A percentile compares a stretch with the other conserved stretches of the same genome.
Evolutionary conservation across 306 rosid genomes (phyloP).

Genomic region (Luffa aegyptiaca): DNA sequence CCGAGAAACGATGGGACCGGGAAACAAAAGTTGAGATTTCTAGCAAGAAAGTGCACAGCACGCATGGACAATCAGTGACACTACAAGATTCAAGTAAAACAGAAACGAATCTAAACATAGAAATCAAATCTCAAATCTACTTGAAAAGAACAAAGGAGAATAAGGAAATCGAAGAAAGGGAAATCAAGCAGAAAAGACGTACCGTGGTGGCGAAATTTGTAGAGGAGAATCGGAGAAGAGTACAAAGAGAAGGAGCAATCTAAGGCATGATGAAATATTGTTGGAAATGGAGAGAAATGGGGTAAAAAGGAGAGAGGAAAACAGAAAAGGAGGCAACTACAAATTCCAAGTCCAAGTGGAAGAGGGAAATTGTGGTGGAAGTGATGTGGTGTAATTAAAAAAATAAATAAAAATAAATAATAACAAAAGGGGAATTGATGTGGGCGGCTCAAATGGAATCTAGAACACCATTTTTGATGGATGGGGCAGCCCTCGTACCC

Average conservation of each 20-base stretch:
- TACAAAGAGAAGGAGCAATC: not conserved
- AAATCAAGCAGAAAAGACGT: not conserved
- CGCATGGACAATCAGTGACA: not conserved
- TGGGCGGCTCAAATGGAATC: slow-evolving; percentile 15
- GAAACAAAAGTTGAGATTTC: not conserved
- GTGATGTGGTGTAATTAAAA: not conserved
- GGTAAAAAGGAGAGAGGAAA: not conserved
- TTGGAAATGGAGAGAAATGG: not conserved
- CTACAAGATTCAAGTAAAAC: not conserved
- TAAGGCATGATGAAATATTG: not conserved
- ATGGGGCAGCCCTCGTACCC: not conserved
- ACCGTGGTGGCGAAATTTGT: not conserved
- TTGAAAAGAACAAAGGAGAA: not conserved
- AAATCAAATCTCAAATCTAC: not conserved
- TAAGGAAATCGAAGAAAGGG: not conserved
- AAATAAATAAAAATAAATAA: not conserved
- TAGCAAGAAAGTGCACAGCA: not conserved
- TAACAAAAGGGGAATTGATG: not conserved
- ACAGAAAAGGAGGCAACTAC: not conserved
- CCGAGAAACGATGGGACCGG: not conserved
- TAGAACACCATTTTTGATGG: not conserved
- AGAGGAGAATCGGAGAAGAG: not conserved
- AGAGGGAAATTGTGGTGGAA: slow-evolving; percentile 2
- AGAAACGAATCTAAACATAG: not conserved
- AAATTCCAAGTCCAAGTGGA: not conserved